Percentiles rank a stretch among this genome's conserved stretches.
Evolutionary conservation across 1,139 yeast genomes (phyloP).

Genomic region (Entelexis sorbosivorans): DNA sequence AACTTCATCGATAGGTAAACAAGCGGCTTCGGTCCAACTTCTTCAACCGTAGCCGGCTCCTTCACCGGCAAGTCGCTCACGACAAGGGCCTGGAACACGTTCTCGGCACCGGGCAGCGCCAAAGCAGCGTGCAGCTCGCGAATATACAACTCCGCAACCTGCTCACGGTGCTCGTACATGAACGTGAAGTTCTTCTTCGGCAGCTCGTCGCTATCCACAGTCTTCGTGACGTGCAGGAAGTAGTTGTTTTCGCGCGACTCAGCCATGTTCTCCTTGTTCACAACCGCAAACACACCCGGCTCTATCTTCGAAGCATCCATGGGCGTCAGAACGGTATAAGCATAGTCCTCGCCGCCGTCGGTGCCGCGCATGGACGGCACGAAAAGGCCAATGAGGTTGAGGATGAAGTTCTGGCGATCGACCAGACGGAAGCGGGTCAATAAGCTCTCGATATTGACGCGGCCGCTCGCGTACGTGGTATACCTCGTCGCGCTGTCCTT

Average conservation of each 20-base stretch:
- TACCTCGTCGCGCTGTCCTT: constrained; percentile 63
- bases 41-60: constrained; percentile 46
- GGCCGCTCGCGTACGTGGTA: constrained; percentile 80
- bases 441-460: constrained; percentile 60
- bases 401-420: constrained; percentile 70
- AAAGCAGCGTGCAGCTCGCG: constrained; percentile 44
- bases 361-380: constrained; percentile 23
- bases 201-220: constrained; percentile 56
- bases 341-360: constrained; percentile 37
- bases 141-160: constrained; percentile 54
- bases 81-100: constrained; percentile 53
- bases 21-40: constrained; percentile 46
- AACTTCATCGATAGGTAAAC: constrained; percentile 43
- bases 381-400: constrained; percentile 38
- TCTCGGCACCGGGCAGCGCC: constrained; percentile 35
- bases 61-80: constrained; percentile 71
- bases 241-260: constrained; percentile 64
- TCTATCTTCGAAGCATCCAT: constrained; percentile 40
- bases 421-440: constrained; percentile 52
- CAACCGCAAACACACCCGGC: constrained; percentile 72
- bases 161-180: constrained; percentile 81
- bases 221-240: constrained; percentile 72
- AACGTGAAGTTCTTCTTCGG: constrained; percentile 60
- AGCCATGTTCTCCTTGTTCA: constrained; percentile 76
- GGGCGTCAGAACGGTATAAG: constrained; percentile 53